Evolutionary conservation across 116 monocot genomes (phyloP), one percentile per base, ranked within the genome.

Genomic region (Thalassia testudinum): DNA sequence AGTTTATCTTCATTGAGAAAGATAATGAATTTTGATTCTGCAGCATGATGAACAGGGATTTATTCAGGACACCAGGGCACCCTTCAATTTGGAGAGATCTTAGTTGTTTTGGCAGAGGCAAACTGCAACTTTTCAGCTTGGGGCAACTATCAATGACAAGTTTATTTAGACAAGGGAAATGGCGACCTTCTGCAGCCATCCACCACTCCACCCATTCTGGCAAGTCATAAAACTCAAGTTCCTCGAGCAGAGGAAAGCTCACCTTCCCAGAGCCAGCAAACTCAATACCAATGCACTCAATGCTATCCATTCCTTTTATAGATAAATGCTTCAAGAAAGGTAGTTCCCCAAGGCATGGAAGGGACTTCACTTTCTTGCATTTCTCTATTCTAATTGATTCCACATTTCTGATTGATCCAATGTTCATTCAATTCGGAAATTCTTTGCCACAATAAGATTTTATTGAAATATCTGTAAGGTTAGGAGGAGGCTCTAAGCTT

Each of bases 81-180:
- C 16, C 27, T 27, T 26, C 53, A 28, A 53, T 21, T 27, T 29
- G 8, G 1, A 53, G 29, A 29, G 5, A 53, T 50, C 22, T 50
- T 14, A 50, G 1, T 13, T 29, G 26, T 16, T 27, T 2, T 20
- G 53, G 28, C 12, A 29, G 0, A 27, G 53, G 53, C 29, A 53
- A 12, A 21, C 14, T 19, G 25, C 12, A 24, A 16, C 19, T 28
- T 12, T 12, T 60, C 52, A 79, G 47, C 14, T 53, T 67, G 21
- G 71, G 60, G 24, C 79, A 79, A 19, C 56, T 56, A 7, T 19
- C 28, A n/a, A 79, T 57, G 52, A 51, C 50, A 29, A 79, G 63
- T 12, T 71, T 62, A 23, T 44, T 45, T 40, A 79, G 62, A 52
- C 45, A 53, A 49, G 63, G 67, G 29, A 71, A 48, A 3, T 37